A percentile compares a stretch with the other conserved stretches of the same genome.
Conservation (phyloP, 371 early-diverging fungal species). For the Apophysomyces elegans region DNA sequence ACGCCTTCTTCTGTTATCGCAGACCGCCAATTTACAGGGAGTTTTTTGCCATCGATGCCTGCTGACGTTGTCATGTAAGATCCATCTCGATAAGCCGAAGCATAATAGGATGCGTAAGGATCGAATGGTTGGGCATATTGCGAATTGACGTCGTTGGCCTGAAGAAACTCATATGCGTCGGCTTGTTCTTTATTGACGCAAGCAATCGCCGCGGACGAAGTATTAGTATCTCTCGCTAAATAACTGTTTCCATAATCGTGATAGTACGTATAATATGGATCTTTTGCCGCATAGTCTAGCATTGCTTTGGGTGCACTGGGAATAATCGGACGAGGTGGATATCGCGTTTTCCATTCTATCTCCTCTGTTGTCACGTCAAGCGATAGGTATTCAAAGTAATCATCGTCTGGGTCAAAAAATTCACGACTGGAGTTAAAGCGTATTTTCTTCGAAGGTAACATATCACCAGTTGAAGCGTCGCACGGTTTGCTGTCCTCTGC, state of each 20-base stretch:
- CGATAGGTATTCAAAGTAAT: slow-evolving; percentile 37
- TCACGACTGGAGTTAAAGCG: slow-evolving; percentile 31
- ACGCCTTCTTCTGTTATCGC: slow-evolving; percentile 38
- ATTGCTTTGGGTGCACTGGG: slow-evolving; percentile 43
- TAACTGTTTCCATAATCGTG: slow-evolving; percentile 3
- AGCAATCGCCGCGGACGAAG: neutral
- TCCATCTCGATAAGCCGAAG: neutral
- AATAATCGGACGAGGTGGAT: slow-evolving; percentile 31
- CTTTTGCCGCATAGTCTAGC: slow-evolving; percentile 24
- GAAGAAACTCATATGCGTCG: neutral
- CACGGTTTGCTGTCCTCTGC: neutral
- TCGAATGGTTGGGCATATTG: slow-evolving; percentile 1
- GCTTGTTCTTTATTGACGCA: neutral
- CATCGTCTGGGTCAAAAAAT: slow-evolving; percentile 41
- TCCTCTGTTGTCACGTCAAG: slow-evolving; percentile 23
- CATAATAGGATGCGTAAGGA: slow-evolving; percentile 6
- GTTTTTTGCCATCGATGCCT: slow-evolving; percentile 12
- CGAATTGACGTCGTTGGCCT: neutral
- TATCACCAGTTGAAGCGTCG: neutral
- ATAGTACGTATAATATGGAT: neutral
- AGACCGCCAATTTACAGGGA: slow-evolving; percentile 37
- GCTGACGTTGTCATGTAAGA: slow-evolving; percentile 5
- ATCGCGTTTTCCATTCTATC: slow-evolving; percentile 28
- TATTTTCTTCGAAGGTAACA: slow-evolving; percentile 2
- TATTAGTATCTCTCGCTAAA: neutral